These are phyloP conservation scores for Clarireedia hainanense DNA, from an alignment of 2,329 filamentous ascomycete species.

Conservation along the genomic window DNA sequence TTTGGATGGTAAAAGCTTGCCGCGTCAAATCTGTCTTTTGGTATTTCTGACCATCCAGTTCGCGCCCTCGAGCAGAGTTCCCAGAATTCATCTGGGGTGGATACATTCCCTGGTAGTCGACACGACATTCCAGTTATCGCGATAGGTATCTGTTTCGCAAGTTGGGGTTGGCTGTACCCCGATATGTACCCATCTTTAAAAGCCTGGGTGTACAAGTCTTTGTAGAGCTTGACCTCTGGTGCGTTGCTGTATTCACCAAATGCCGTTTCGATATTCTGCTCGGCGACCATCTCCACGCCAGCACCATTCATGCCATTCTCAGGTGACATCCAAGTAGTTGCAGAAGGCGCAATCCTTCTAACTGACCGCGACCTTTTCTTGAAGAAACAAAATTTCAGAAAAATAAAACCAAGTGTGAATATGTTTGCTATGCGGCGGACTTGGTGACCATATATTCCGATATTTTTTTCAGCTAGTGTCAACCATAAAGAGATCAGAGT, in stretches of 20 bases:
- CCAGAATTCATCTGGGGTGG: slow-evolving; percentile 58
- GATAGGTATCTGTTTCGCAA: slow-evolving; percentile 27
- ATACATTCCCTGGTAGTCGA: slow-evolving; percentile 41
- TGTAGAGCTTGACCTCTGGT: slow-evolving; percentile 3
- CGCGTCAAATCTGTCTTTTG: slow-evolving; percentile 7
- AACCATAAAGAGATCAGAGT: neutral
- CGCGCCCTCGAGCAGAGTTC: slow-evolving; percentile 59
- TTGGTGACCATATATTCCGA: neutral
- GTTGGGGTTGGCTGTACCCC: slow-evolving; percentile 4
- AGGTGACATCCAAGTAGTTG: slow-evolving; percentile 21
- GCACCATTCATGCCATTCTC: slow-evolving; percentile 11
- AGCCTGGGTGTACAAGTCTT: slow-evolving; percentile 6
- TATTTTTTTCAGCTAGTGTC: neutral
- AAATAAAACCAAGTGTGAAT: too few species aligned
- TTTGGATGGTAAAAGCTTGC: slow-evolving; percentile 9
- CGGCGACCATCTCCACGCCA: neutral
- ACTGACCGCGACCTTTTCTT: too few species aligned
- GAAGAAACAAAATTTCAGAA: too few species aligned
- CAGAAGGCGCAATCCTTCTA: slow-evolving; percentile 23
- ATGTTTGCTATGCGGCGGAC: neutral
- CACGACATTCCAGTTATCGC: slow-evolving; percentile 45
- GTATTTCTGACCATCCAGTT: slow-evolving; percentile 9
- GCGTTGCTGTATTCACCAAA: neutral
- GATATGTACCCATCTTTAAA: slow-evolving; percentile 10
- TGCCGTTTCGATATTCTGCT: neutral